Base-by-base conservation (phyloP, 2,329 filamentous ascomycete genomes). In the Lecanicillium sp. region DNA sequence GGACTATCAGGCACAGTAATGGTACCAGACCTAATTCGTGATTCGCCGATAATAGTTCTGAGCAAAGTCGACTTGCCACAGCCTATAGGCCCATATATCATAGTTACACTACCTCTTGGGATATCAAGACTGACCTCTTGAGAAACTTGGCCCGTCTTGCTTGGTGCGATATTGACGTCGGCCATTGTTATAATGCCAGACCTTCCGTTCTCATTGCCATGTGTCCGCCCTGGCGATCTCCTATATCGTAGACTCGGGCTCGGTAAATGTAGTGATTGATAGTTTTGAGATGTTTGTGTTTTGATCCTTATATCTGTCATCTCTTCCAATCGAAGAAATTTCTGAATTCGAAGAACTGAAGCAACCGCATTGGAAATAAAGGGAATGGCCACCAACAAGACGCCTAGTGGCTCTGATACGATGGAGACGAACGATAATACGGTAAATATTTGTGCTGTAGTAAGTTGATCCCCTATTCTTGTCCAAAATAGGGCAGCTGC, bases 401-500 rank as follows among this genome's bases (percentile, higher is more conserved):
- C 4, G 2, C 16, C 17, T 6, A 35, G 25, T 4, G 31, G 37
- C 12, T 14, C 15, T 2, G 37, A 28, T 8, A 40, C 37, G 3
- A 40, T 17, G 8, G 20, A 15, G 5, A 35, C 32, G 29, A 35
- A 20, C 2, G 37, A 25, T 9, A 40, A 25, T 9, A 19, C 35
- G 3, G 17, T 18, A 29, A 40, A 40, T 31, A 40, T 34, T 3
- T 18, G 16, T 6, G 37, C 29, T 4, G 37, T 4, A 2, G 37
- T 16, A n/a, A 40, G 16, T 3, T 18, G 4, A 4, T 40, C 25
- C 8, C 22, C 29, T n/a, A 27, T 17, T 4, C 31, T 16, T 14
- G 16, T 35, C 37, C 37, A 40, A 20, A 40, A 40, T 2, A 40
- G 17, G 14, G 31, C 12, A 5, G 31, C 37, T 1, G 37, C 37